Evolutionary conservation across 2,329 filamentous ascomycete species (phyloP).

Genomic region (Phaeophleospora eucalypticola): DNA sequence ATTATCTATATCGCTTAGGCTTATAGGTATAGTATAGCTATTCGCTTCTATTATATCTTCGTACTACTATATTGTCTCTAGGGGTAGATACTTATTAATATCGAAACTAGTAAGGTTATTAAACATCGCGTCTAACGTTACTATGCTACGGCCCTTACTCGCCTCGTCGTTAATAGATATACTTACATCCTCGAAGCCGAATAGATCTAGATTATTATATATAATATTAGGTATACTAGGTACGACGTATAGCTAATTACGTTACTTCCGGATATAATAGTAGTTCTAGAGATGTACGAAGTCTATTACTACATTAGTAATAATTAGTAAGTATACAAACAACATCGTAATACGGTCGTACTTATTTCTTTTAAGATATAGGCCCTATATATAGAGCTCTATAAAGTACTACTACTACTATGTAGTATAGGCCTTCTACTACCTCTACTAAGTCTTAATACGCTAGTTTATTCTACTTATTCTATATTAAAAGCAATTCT

Average conservation of each 20-base stretch:
- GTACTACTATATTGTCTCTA: neutral
- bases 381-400: neutral
- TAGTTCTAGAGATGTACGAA: neutral
- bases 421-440: neutral
- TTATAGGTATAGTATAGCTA: neutral
- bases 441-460: constrained; percentile 1
- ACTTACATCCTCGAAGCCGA: neutral
- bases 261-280: constrained; percentile 1
- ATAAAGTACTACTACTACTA: neutral
- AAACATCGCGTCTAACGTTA: neutral
- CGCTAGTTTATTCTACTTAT: constrained; percentile 1
- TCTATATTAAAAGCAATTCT: neutral
- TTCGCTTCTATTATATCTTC: neutral
- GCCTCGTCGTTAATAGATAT: too few relatives aligned
- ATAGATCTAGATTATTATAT: neutral
- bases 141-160: too few relatives aligned
- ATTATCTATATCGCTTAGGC: neutral
- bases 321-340: neutral
- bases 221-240: neutral
- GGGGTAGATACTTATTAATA: constrained; percentile 1
- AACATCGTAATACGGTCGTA: neutral
- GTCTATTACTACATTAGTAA: neutral
- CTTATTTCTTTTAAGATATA: neutral
- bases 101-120: neutral
- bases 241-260: neutral